Evolutionary conservation across 2,329 filamentous ascomycete genomes (phyloP).

Genomic region (Seiridium cupressi): DNA sequence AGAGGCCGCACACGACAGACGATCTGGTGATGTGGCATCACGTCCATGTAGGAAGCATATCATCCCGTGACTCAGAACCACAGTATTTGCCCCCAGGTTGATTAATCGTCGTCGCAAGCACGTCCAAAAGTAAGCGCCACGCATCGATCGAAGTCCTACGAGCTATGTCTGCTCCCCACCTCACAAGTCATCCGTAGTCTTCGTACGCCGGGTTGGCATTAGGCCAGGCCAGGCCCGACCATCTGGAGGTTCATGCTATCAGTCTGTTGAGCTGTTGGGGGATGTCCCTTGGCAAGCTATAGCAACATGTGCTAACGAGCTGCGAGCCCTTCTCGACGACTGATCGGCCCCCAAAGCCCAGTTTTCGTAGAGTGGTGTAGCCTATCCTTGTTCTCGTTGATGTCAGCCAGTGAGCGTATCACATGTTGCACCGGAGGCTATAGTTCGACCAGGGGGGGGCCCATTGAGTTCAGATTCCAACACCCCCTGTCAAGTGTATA

Average conservation of each 20-base stretch:
- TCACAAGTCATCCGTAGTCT: no score
- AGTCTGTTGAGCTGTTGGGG: background rate
- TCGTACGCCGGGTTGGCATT: no score
- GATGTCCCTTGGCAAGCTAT: background rate
- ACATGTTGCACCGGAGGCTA: background rate
- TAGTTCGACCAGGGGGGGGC: background rate
- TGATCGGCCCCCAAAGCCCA: background rate
- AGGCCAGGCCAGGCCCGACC: no score
- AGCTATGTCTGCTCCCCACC: no score
- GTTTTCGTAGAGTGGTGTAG: no score
- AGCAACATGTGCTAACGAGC: background rate
- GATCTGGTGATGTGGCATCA: no score
- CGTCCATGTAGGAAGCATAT: no score
- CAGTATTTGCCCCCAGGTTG: background rate
- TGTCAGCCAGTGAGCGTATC: background rate
- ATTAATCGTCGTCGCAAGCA: background rate
- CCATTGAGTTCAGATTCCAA: background rate
- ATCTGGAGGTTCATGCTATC: no score
- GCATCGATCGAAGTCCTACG: background rate
- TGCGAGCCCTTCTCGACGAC: background rate
- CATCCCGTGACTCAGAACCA: background rate
- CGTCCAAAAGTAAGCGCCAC: background rate
- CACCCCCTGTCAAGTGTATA: conserved; percentile 5
- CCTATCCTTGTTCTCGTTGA: no score
- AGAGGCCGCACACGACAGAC: no score